phyloP scores from a whole-genome alignment of 805 yeast genomes.

The Metschnikowia corniflorae region DNA sequence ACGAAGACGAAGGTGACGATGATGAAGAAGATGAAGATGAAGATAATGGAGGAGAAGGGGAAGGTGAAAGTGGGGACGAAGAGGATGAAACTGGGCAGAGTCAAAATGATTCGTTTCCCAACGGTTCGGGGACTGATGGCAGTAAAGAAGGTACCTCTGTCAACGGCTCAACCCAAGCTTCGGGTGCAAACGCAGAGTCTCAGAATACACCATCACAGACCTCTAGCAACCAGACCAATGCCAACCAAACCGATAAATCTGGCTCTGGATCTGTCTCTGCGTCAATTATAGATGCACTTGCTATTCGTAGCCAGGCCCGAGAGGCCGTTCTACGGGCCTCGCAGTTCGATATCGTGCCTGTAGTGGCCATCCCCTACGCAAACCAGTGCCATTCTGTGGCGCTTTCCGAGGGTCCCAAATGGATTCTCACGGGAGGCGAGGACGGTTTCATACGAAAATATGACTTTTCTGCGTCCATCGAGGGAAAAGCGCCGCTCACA shows the following conservation, averaged over 20 bases:
- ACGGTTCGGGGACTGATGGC: too few species aligned
- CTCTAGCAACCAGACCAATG: too few species aligned
- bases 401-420: conserved; percentile 73
- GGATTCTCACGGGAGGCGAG: conserved; percentile 91
- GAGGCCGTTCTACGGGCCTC: conserved; percentile 49
- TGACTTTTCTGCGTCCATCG: conserved; percentile 80
- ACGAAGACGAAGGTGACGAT: conserved; percentile 15
- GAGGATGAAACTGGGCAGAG: conserved; percentile 22
- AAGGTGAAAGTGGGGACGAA: conserved; percentile 22
- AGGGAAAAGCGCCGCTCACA: conserved; percentile 82
- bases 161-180: too few species aligned
- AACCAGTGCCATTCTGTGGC: conserved; percentile 75
- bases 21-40: conserved; percentile 20
- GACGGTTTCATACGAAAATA: conserved; percentile 92
- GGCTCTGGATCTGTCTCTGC: too few species aligned
- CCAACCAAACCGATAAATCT: background rate
- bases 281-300: background rate
- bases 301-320: conserved; percentile 24
- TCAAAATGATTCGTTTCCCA: too few species aligned
- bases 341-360: conserved; percentile 70
- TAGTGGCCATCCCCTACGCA: conserved; percentile 83
- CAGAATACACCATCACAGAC: too few species aligned
- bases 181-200: too few species aligned
- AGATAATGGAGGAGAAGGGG: conserved; percentile 22
- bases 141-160: too few species aligned